Base-by-base conservation (phyloP, 768 basidiomycete species). In the Crassisporium funariophilum region DNA sequence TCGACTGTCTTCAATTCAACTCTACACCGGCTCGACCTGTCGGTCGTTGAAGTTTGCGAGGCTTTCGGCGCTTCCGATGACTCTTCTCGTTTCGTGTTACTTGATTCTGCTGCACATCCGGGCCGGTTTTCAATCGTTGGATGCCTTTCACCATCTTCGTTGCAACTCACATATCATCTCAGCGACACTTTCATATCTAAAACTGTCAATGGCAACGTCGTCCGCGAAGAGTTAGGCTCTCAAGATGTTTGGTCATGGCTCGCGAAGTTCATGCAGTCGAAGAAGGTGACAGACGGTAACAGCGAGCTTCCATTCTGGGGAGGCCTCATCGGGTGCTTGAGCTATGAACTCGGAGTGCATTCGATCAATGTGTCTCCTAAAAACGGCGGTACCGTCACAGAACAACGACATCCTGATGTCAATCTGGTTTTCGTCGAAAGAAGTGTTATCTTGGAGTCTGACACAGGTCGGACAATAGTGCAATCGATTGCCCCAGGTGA, bases 341-440 rank as follows among this genome's bases (percentile, higher is more conserved):
- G 86, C 55, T 93, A 92, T 58, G 91, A 91, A 62, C 71, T 91
- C 13, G 91, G 89, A 10, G 76, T 84, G 4, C 66, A 76, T 35
- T 72, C 79, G 5, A 64, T 90, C 19, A 61, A 70, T 16, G 68
- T 84, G 40, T 65, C 73, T 44, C 61, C 75, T 20, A 66, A 63
- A 27, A 56, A 61, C 46, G 36, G 55, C 13, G 61, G 47, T 22
- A 50, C 23, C 10, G 2, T 25, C n/a, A 25, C 51, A 38, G 31
- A 46, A 25, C 62, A 59, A 37, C 66, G 59, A 29, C 84, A 88
- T 58, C 81, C 86, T 2, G 90, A 91, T 63, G 75, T 88, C 27
- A 88, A 88, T 45, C 64, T 91, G 12, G 71, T 86, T 7, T 89
- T 88, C 53, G 84, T 91, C 8, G 88, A 91, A 55, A 81, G 89